Percentiles rank a stretch among this genome's conserved stretches.
Evolutionary conservation across 2,329 filamentous ascomycete species (phyloP).

Genomic region (Monilinia fructigena): DNA sequence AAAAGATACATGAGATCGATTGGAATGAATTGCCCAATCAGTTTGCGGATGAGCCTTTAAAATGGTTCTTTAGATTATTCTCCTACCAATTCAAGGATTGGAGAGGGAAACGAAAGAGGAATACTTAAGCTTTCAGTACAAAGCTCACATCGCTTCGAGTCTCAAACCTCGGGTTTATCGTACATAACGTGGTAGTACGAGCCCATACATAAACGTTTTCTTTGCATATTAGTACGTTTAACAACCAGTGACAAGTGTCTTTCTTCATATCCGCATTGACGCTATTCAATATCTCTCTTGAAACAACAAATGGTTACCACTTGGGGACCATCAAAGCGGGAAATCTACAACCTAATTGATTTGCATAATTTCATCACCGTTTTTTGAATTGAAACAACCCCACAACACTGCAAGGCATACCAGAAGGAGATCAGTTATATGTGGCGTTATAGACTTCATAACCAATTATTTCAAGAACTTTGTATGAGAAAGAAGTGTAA

Average conservation of each 20-base stretch:
- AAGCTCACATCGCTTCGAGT: background rate
- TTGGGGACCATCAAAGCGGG: constrained; percentile 14
- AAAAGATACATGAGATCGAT: constrained; percentile 50
- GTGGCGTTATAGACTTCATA: too few species aligned
- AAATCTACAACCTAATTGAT: constrained; percentile 15
- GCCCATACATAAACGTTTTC: background rate
- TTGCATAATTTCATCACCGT: constrained; percentile 11
- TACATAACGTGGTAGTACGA: background rate
- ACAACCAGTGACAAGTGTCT: constrained; percentile 15
- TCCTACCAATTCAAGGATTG: background rate
- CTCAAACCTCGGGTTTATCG: background rate
- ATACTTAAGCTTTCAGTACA: background rate
- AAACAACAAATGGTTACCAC: constrained; percentile 17
- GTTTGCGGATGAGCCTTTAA: background rate
- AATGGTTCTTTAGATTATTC: constrained; percentile 14
- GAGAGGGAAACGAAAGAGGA: background rate
- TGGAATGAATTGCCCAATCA: constrained; percentile 36
- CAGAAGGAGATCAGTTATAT: too few species aligned
- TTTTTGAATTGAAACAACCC: background rate
- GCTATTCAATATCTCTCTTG: background rate
- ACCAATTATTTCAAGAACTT: background rate
- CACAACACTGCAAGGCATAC: background rate
- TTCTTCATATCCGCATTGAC: constrained; percentile 1
- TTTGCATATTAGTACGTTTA: background rate
- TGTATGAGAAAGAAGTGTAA: background rate